Evolutionary conservation across 257 asterid species (phyloP), one percentile per base, ranked within the genome.

Genomic region (Datura wrightii): DNA sequence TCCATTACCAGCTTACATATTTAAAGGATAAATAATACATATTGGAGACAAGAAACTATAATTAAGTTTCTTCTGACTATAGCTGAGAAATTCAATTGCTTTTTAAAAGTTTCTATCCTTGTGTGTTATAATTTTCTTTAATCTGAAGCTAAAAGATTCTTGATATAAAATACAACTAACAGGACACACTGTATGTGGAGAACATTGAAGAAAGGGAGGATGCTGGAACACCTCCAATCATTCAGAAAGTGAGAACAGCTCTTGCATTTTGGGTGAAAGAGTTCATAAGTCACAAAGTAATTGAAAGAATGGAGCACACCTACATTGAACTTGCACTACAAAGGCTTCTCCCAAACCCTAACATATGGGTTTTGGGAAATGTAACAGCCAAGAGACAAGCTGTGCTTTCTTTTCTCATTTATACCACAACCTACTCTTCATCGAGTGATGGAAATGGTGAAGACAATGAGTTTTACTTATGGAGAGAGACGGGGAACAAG

Each of bases 121-220:
- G 10, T 39, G 2, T 70, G 55, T 42, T 70, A 0, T 34, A 34
- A 70, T 9, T 70, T 42, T 70, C 41, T 19, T 72, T 13, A 18
- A 48, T 44, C 58, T 70, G 34, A 69, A 69, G 4, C 79, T 69
- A 69, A 69, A 69, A 69, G 53, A 39, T 0, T 70, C 31, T 24
- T 50, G 62, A 14, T 50, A 0, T 50, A 31, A 0, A 31, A 50
- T 31, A 31, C 14, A 74, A 74, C 1, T 13, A 50, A 4, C 88
- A 93, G 96, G 96, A 93, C 83, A 94, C 97, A 1, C 36, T 94
- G 8, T 92, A 94, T 50, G 58, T 85, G 16, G 90, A 91, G 58
- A 81, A 85, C 67, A 87, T 94, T 72, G 96, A 93, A 82, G 95
- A 93, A 83, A 89, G 98, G 82, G 98, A 94, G 79, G 97, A 93